Base-by-base conservation (phyloP, 805 yeast species). In the Myxozyma monticola region DNA sequence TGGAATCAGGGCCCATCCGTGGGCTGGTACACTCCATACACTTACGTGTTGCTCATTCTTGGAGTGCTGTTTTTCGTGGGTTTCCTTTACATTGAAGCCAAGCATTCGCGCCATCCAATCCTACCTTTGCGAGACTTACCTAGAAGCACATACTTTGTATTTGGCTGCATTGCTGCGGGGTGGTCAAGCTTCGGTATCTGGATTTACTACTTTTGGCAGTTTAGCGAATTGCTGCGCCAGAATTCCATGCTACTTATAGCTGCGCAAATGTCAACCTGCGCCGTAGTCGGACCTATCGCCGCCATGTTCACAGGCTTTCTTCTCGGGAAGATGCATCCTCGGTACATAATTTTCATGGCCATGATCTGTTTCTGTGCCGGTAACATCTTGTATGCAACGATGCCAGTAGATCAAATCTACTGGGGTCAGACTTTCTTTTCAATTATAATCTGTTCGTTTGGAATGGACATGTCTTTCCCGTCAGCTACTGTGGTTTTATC, bases 171-270 rank as follows among this genome's bases (percentile, higher is more conserved):
- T 30, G 72, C 78, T 2, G 67, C 80, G 4, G 91, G 91, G 0
- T 85, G 93, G 93, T 83, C 87, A 1, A 76, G 85, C 18, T 85
- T 85, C 68, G 89, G 91, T 2, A 72, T 84, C 24, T 84, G 85
- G 81, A 71, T 81, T n/a, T 84, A 72, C 61, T 85, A 83, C 65
- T 76, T 76, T 51, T 80, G 78, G 74, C 71, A 74, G 25, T 74
- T 80, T 40, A 59, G 76, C 26, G 60, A 77, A 45, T 76, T 79
- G 46, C 61, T 84, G 24, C 72, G 83, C n/a, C 62, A 71, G 8
- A 74, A 77, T 59, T 46, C 73, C 43, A 70, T 81, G 51, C 38
- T 83, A 59, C 68, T 67, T 60, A 61, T 81, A 54, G 68, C 79
- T 54, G 71, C 76, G 3, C 70, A 76, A n/a, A 66, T 74, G 46